phyloP scores from a whole-genome alignment of 2,329 filamentous ascomycete species.

The Fusarium nygamai region DNA sequence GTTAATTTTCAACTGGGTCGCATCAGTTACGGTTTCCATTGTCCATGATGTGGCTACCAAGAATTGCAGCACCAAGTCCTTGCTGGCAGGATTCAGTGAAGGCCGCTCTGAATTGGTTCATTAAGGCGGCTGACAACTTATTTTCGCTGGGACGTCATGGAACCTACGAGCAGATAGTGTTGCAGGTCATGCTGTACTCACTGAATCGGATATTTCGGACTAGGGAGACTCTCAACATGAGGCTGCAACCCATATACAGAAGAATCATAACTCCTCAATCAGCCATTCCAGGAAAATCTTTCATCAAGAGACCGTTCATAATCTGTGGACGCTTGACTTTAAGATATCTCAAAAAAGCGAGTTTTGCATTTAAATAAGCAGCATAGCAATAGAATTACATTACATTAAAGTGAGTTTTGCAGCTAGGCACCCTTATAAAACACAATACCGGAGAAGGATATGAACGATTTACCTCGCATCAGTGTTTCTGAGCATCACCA shows the following conservation, averaged over 20 bases:
- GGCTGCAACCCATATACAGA: background rate
- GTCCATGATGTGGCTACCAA: background rate
- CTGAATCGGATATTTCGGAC: background rate
- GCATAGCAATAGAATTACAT: too few species aligned
- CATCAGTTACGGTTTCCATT: background rate
- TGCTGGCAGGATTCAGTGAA: background rate
- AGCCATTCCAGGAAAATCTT: too few species aligned
- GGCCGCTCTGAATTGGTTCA: background rate
- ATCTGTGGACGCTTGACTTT: too few species aligned
- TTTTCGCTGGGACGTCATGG: rapidly evolving
- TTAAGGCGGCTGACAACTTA: rapidly evolving
- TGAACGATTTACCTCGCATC: too few species aligned
- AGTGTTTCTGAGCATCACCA: background rate
- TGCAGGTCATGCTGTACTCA: background rate
- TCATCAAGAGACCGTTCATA: too few species aligned
- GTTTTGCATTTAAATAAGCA: too few species aligned
- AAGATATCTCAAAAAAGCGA: too few species aligned
- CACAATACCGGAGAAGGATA: background rate
- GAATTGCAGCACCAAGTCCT: background rate
- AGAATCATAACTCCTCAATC: background rate
- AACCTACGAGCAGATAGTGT: too few species aligned
- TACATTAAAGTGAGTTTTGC: too few species aligned
- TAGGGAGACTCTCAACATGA: background rate
- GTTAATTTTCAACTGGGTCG: rapidly evolving
- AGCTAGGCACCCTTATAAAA: too few species aligned